A percentile compares a stretch with the other conserved stretches of the same genome.
These are phyloP conservation scores for Lachnellula willkommii DNA, from an alignment of 2,329 filamentous ascomycete genomes.

Conservation along the genomic window DNA sequence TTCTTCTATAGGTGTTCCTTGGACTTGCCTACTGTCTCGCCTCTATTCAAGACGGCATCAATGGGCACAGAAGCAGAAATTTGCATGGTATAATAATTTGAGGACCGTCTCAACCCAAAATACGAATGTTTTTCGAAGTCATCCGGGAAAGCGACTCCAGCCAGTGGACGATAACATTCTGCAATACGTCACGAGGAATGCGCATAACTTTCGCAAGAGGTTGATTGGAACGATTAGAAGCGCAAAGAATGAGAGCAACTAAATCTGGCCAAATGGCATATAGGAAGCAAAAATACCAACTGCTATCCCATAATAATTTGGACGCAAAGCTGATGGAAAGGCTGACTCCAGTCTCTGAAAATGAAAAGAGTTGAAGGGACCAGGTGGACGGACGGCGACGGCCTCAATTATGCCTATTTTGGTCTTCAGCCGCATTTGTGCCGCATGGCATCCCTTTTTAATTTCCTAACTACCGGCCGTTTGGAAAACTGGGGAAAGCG, in stretches of 20 bases:
- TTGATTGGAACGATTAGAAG: slow-evolving; percentile 56
- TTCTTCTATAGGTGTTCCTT: too few species aligned
- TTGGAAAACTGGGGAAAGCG: neutral
- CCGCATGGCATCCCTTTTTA: neutral
- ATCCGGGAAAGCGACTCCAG: too few species aligned
- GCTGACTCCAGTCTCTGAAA: neutral
- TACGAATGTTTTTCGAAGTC: too few species aligned
- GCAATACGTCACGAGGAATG: slow-evolving; percentile 46
- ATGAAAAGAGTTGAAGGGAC: too few species aligned
- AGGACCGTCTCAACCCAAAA: too few species aligned
- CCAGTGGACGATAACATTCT: slow-evolving; percentile 9
- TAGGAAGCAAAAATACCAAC: neutral
- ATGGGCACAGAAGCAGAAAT: too few species aligned
- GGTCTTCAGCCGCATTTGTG: neutral
- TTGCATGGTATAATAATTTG: too few species aligned
- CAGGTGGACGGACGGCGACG: too few species aligned
- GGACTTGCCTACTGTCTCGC: too few species aligned
- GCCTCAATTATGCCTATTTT: neutral
- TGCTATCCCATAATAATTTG: neutral
- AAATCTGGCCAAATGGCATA: slow-evolving; percentile 7
- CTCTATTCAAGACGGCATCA: too few species aligned
- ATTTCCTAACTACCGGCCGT: neutral
- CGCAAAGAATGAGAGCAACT: slow-evolving; percentile 25
- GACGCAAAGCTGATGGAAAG: neutral
- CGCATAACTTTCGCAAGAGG: slow-evolving; percentile 54